Evolutionary conservation across 805 yeast genomes (phyloP).

Genomic region (Priceomyces melissophilus): DNA sequence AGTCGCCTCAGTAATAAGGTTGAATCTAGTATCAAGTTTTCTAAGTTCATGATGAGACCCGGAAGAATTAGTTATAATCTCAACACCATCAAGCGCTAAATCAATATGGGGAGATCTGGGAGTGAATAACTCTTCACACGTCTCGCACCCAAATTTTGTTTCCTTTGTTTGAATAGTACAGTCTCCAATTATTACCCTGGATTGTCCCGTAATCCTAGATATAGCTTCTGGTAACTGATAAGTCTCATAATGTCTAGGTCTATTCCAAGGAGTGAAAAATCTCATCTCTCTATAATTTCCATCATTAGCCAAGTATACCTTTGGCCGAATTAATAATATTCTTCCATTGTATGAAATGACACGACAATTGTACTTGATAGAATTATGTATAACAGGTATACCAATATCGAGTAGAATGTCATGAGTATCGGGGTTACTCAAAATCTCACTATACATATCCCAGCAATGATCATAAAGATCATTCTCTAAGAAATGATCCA

Average conservation of each 20-base stretch:
- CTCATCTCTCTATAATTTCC: constrained; percentile 99
- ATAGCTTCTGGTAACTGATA: constrained; percentile 70
- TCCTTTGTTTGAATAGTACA: constrained; percentile 81
- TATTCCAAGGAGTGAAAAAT: constrained; percentile 91
- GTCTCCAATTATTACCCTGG: constrained; percentile 79
- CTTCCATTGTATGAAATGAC: constrained; percentile 74
- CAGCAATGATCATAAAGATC: constrained; percentile 88
- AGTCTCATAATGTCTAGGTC: constrained; percentile 71
- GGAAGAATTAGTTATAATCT: constrained; percentile 89
- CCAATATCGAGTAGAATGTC: constrained; percentile 89
- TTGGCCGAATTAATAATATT: constrained; percentile 86
- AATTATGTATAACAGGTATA: constrained; percentile 86
- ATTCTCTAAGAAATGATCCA: constrained; percentile 90
- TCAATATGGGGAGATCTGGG: constrained; percentile 93
- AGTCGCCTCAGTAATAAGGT: constrained; percentile 87
- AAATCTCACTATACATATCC: constrained; percentile 86
- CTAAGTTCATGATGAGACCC: constrained; percentile 98
- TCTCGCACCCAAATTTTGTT: constrained; percentile 93
- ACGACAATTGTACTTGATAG: constrained; percentile 89
- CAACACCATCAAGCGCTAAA: constrained; percentile 95
- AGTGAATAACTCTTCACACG: constrained; percentile 96
- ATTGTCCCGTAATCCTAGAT: constrained; percentile 63
- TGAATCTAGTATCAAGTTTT: constrained; percentile 79
- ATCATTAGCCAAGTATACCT: constrained; percentile 90
- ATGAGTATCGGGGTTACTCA: constrained; percentile 62